Evolutionary conservation across 345 rosid genomes (phyloP).

Genomic region (Reutealis trisperma): DNA sequence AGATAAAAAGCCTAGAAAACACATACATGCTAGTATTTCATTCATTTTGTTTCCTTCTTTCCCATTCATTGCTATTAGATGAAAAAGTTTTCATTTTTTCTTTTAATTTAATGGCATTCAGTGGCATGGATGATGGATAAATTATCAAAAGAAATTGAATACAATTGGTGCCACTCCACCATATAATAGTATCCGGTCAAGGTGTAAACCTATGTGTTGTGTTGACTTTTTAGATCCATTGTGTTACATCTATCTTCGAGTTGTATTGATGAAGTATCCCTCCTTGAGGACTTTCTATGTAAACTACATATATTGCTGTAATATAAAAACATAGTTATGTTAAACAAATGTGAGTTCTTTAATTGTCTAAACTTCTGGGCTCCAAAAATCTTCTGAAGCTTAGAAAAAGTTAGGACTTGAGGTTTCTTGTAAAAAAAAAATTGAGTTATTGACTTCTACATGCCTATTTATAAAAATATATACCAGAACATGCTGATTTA

Average conservation of each 20-base stretch:
- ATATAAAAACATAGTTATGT: not conserved
- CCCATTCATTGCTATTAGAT: not conserved
- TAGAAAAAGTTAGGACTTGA: too few relatives aligned
- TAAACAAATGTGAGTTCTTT: not conserved
- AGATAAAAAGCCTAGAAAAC: too few relatives aligned
- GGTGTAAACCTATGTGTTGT: not conserved
- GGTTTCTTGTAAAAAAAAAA: not conserved
- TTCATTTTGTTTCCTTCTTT: not conserved
- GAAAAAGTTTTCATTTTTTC: not conserved
- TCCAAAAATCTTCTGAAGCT: not conserved
- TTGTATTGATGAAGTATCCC: not conserved
- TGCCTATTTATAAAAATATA: too few relatives aligned
- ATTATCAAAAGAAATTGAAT: not conserved
- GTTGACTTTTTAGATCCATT: not conserved
- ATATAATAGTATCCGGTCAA: not conserved
- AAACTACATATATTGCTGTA: not conserved
- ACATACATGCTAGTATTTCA: not conserved
- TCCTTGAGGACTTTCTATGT: not conserved
- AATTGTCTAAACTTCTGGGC: not conserved
- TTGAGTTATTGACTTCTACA: too few relatives aligned
- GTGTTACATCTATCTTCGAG: not conserved
- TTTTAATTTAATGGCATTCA: not conserved
- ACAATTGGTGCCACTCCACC: not conserved
- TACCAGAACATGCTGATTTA: too few relatives aligned
- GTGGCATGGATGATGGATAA: not conserved